Conservation (phyloP, 106 monocot genomes). For the Dendrobium officinale region DNA sequence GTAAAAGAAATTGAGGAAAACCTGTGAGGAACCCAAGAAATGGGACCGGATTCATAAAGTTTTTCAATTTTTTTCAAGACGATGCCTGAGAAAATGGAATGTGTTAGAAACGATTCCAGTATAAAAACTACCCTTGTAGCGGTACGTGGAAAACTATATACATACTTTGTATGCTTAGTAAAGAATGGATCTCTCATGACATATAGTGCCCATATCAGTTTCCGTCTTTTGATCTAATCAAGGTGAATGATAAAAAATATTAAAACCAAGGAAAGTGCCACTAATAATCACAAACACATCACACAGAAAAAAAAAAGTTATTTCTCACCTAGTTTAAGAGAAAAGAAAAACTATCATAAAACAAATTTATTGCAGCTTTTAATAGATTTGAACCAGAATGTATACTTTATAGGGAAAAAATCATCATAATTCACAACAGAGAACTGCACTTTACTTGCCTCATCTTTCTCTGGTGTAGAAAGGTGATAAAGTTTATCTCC, state of each 20-base stretch:
- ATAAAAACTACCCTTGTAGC: constrained; percentile 4
- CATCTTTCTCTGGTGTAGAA: constrained; percentile 60
- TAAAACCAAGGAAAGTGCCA: constrained; percentile 1
- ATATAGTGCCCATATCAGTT: constrained; percentile 79
- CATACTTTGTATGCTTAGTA: constrained; percentile 63
- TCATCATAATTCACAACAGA: background rate
- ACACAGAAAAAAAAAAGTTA: background rate
- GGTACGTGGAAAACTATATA: background rate
- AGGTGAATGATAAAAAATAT: constrained; percentile 3
- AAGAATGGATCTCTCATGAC: constrained; percentile 95
- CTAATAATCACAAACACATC: background rate
- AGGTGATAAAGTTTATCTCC: constrained; percentile 33
- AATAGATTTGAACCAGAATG: background rate
- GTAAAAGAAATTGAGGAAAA: constrained; percentile 5
- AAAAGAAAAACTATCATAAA: background rate
- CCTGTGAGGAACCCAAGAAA: constrained; percentile 73
- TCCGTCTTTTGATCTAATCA: constrained; percentile 65
- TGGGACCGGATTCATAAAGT: constrained; percentile 47
- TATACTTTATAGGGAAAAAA: background rate
- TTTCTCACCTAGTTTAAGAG: background rate
- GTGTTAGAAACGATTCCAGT: constrained; percentile 2
- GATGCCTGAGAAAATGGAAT: constrained; percentile 40
- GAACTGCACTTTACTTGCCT: constrained; percentile 36
- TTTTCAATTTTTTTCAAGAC: constrained; percentile 55
- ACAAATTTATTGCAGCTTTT: background rate